These are phyloP conservation scores for Nothophytophthora sp. DNA, from an alignment of 352 stramenopile species.

Conservation along the genomic window DNA sequence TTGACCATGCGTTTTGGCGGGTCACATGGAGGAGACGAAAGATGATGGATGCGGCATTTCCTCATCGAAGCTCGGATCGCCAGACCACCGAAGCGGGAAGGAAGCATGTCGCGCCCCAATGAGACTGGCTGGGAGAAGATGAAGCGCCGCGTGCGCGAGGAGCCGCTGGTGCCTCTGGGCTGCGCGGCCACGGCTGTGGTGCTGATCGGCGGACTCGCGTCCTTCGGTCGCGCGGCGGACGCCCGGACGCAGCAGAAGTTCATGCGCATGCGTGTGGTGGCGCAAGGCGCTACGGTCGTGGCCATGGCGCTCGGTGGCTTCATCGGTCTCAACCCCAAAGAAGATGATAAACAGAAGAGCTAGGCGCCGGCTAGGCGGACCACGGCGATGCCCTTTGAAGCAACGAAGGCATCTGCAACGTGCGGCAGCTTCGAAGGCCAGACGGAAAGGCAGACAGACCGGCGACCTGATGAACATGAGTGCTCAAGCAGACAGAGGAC, in stretches of 20 bases:
- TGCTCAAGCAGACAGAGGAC: too few relatives aligned
- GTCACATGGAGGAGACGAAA: neutral
- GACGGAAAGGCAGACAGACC: too few relatives aligned
- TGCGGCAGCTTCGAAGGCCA: too few relatives aligned
- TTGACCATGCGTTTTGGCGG: too few relatives aligned
- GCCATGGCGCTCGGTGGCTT: slow-evolving; percentile 68
- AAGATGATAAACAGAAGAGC: slow-evolving; percentile 23
- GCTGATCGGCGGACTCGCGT: slow-evolving; percentile 61
- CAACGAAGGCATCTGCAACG: too few relatives aligned
- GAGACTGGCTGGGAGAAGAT: slow-evolving; percentile 83
- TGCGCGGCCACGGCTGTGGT: slow-evolving; percentile 64
- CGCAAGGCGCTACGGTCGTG: slow-evolving; percentile 73
- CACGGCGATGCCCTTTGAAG: neutral
- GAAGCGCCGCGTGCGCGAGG: slow-evolving; percentile 69
- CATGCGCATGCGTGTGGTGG: slow-evolving; percentile 75
- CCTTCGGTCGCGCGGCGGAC: slow-evolving; percentile 68
- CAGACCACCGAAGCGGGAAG: slow-evolving; percentile 11
- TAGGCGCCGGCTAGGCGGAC: neutral
- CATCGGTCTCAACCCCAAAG: slow-evolving; percentile 57
- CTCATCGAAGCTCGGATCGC: neutral
- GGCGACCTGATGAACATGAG: too few relatives aligned
- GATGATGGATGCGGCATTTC: neutral
- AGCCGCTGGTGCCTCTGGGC: slow-evolving; percentile 78
- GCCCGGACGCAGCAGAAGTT: slow-evolving; percentile 76
- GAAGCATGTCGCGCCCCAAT: slow-evolving; percentile 24